Evolutionary conservation across 2,329 filamentous ascomycete genomes (phyloP).

Genomic region (Penicillium sp.): DNA sequence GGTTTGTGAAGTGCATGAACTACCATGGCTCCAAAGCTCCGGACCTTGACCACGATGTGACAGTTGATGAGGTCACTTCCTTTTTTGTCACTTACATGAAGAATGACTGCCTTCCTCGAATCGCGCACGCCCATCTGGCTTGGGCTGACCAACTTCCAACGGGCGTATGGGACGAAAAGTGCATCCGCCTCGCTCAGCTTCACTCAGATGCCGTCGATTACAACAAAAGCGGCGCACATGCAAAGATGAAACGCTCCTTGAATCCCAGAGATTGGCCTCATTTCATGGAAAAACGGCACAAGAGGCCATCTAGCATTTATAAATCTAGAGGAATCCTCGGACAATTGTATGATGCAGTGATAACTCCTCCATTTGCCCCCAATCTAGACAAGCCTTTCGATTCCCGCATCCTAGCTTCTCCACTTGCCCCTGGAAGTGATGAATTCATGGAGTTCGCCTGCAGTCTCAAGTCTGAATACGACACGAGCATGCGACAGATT

Average conservation of each 20-base stretch:
- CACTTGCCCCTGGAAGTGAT: constrained; percentile 55
- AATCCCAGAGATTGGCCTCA: constrained; percentile 71
- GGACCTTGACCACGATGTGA: constrained; percentile 62
- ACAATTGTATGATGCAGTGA: constrained; percentile 75
- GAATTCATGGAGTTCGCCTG: constrained; percentile 59
- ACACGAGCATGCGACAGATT: constrained; percentile 70
- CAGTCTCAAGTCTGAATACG: constrained; percentile 73
- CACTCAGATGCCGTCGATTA: constrained; percentile 95
- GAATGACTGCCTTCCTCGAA: constrained; percentile 75
- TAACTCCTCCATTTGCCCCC: constrained; percentile 67
- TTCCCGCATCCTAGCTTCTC: constrained; percentile 62
- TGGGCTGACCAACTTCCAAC: constrained; percentile 63
- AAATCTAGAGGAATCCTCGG: constrained; percentile 71
- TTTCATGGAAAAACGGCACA: constrained; percentile 72
- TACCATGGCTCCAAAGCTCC: constrained; percentile 62
- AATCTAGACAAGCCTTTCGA: constrained; percentile 75
- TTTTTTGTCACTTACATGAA: constrained; percentile 96
- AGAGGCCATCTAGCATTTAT: constrained; percentile 55
- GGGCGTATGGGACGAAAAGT: constrained; percentile 68
- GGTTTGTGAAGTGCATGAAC: constrained; percentile 76
- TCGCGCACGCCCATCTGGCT: constrained; percentile 79
- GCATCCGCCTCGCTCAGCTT: constrained; percentile 71
- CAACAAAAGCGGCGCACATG: constrained; percentile 81
- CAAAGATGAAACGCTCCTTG: constrained; percentile 62
- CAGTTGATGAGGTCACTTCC: constrained; percentile 68